These are phyloP conservation scores for Citeromyces hawaiiensis DNA, from an alignment of 1,139 yeast genomes.

Conservation along the genomic window DNA sequence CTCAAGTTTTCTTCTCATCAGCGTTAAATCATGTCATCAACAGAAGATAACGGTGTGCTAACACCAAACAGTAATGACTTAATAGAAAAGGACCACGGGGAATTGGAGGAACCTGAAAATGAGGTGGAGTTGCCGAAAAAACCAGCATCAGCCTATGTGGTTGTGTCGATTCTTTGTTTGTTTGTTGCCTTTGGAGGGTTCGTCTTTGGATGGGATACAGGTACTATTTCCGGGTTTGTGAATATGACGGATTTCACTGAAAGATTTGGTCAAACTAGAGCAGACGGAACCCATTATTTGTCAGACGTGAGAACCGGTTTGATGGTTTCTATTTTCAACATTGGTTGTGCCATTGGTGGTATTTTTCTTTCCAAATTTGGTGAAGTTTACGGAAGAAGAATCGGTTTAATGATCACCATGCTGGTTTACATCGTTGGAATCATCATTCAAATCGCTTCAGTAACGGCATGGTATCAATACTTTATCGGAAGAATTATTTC, in stretches of 20 bases:
- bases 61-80: background rate
- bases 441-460: constrained; percentile 47
- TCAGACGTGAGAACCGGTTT: constrained; percentile 47
- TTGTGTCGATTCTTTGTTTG: constrained; percentile 18
- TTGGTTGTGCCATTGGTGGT: constrained; percentile 66
- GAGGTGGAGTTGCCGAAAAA: constrained; percentile 2
- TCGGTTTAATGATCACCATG: constrained; percentile 41
- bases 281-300: constrained; percentile 20
- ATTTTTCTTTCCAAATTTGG: constrained; percentile 38
- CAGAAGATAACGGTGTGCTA: background rate
- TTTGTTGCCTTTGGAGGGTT: constrained; percentile 58
- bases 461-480: constrained; percentile 36
- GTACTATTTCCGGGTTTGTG: constrained; percentile 68
- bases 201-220: constrained; percentile 68
- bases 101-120: background rate
- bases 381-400: constrained; percentile 50
- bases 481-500: too few species aligned
- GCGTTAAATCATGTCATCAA: background rate
- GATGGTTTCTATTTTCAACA: constrained; percentile 54
- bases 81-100: background rate
- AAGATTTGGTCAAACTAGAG: constrained; percentile 29
- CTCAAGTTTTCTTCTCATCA: background rate
- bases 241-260: constrained; percentile 50
- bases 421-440: constrained; percentile 49
- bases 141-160: constrained; percentile 3